Evolutionary conservation across 192 early-diverging fungal genomes (phyloP).

Genomic region (Podila epicladia): DNA sequence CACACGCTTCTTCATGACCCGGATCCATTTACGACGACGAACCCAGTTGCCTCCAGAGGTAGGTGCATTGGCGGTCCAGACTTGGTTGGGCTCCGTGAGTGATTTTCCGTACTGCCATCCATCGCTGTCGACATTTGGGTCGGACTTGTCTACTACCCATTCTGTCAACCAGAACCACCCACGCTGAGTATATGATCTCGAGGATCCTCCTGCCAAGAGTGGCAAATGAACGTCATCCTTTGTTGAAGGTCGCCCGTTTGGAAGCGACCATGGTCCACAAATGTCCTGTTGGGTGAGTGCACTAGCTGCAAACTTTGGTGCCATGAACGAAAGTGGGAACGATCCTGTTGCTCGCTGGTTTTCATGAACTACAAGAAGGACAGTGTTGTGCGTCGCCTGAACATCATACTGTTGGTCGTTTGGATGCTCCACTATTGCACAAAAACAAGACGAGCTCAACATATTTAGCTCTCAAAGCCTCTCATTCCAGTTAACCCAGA

Average conservation of each 20-base stretch:
- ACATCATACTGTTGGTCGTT: constrained; percentile 53
- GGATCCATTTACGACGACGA: constrained; percentile 77
- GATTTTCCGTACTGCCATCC: constrained; percentile 81
- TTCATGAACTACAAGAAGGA: constrained; percentile 71
- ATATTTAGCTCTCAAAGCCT: no score
- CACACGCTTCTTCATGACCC: constrained; percentile 77
- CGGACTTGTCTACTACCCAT: constrained; percentile 74
- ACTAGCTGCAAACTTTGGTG: constrained; percentile 61
- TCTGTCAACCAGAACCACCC: constrained; percentile 87
- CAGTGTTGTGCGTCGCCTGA: constrained; percentile 62
- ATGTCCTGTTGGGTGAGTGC: constrained; percentile 61
- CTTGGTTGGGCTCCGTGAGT: constrained; percentile 61
- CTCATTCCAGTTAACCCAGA: no score
- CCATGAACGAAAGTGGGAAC: constrained; percentile 54
- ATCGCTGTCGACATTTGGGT: constrained; percentile 67
- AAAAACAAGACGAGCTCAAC: background rate
- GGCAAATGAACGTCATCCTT: constrained; percentile 68
- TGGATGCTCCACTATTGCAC: constrained; percentile 19
- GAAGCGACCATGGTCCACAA: constrained; percentile 71
- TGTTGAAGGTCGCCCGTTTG: constrained; percentile 58
- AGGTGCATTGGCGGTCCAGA: constrained; percentile 62
- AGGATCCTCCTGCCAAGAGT: constrained; percentile 9
- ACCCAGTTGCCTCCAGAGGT: constrained; percentile 66
- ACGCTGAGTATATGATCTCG: constrained; percentile 24
- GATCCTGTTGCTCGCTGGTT: constrained; percentile 70